A percentile compares a stretch with the other conserved stretches of the same genome.
Evolutionary conservation across 2,329 filamentous ascomycete genomes (phyloP).

Genomic region (Fusarium scirpi): DNA sequence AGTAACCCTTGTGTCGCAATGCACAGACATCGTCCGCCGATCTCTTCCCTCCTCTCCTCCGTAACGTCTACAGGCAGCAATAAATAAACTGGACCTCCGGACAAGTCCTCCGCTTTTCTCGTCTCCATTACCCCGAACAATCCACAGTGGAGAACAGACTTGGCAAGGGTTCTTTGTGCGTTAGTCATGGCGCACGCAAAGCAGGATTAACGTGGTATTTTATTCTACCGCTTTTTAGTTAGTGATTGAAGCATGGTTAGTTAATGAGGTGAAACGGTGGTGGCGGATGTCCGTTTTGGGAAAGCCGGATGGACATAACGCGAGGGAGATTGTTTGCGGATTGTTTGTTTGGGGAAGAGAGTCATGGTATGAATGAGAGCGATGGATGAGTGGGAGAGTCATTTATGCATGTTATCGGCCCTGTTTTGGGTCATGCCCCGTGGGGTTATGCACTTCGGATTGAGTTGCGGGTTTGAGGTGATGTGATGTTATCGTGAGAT

Average conservation of each 20-base stretch:
- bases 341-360: background rate
- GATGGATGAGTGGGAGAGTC: background rate
- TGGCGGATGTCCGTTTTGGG: background rate
- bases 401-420: background rate
- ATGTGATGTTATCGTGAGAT: background rate
- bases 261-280: background rate
- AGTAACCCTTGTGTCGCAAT: background rate
- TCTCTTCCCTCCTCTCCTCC: background rate
- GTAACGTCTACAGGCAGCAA: background rate
- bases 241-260: background rate
- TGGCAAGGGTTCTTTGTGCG: background rate
- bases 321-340: background rate
- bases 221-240: background rate
- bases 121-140: slow-evolving; percentile 5
- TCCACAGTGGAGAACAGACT: background rate
- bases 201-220: background rate
- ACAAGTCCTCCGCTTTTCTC: background rate
- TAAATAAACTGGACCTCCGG: background rate
- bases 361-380: too few relatives aligned
- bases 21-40: background rate
- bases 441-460: background rate
- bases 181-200: background rate
- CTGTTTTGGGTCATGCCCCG: background rate
- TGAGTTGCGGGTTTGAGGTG: background rate
- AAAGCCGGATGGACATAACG: background rate